Conservation (phyloP, 2,329 filamentous ascomycete species). For the Plenodomus biglobosus region DNA sequence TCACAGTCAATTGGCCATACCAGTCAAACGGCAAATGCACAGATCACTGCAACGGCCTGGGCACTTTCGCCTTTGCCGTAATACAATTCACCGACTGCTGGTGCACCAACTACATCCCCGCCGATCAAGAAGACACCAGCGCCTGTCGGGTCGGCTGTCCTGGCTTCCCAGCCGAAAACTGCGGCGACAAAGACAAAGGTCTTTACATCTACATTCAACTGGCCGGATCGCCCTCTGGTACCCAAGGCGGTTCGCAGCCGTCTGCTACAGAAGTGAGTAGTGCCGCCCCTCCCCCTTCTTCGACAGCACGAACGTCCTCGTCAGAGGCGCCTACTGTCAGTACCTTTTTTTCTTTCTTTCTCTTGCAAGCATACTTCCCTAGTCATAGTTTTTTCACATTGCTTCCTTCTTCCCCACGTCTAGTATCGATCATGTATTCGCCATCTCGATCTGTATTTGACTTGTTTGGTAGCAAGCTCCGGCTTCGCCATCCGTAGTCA, state of each 20-base stretch:
- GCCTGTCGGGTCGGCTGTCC: slow-evolving; percentile 65
- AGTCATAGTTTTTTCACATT: slow-evolving; percentile 1
- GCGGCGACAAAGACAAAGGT: slow-evolving; percentile 58
- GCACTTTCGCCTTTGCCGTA: slow-evolving; percentile 65
- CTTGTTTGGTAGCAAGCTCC: slow-evolving; percentile 36
- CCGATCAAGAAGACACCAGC: slow-evolving; percentile 37
- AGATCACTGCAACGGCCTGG: slow-evolving; percentile 56
- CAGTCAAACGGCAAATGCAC: slow-evolving; percentile 72
- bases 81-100: slow-evolving; percentile 68
- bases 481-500: slow-evolving; percentile 34
- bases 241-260: slow-evolving; percentile 46
- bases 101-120: slow-evolving; percentile 71
- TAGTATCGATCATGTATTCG: background rate
- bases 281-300: slow-evolving; percentile 17
- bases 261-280: slow-evolving; percentile 33
- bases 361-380: slow-evolving; percentile 15
- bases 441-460: slow-evolving; percentile 31
- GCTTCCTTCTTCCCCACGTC: slow-evolving; percentile 3
- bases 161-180: slow-evolving; percentile 67
- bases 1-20: slow-evolving; percentile 32
- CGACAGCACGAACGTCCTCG: slow-evolving; percentile 16
- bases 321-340: slow-evolving; percentile 31
- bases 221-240: slow-evolving; percentile 59
- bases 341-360: slow-evolving; percentile 24
- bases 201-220: slow-evolving; percentile 66